Evolutionary conservation across 2,329 filamentous ascomycete species (phyloP).

Genomic region (Colletotrichum navitas): DNA sequence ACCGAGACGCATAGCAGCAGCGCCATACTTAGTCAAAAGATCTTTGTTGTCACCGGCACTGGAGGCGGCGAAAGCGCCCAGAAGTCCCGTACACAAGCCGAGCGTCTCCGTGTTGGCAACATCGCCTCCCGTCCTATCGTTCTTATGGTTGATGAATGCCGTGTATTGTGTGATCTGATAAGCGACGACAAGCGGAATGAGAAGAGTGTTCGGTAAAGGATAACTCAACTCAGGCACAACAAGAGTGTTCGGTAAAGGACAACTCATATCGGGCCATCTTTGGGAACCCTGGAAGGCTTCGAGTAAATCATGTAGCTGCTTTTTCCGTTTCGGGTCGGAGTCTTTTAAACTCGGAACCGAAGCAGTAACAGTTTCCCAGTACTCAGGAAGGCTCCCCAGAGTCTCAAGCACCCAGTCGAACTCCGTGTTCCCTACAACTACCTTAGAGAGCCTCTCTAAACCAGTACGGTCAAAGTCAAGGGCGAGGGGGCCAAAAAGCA

Average conservation of each 20-base stretch:
- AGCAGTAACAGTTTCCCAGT: background rate
- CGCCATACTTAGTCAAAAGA: constrained; percentile 52
- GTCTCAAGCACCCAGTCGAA: background rate
- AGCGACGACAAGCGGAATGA: background rate
- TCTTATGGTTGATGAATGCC: background rate
- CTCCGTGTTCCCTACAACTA: background rate
- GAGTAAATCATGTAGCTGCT: background rate
- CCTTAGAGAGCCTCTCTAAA: background rate
- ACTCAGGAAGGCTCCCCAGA: background rate
- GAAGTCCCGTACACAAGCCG: constrained; percentile 56
- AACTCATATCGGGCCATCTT: background rate
- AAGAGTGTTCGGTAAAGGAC: no score
- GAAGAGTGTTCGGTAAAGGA: constrained; percentile 1
- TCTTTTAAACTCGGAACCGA: background rate
- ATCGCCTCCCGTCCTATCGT: background rate
- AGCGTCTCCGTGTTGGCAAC: constrained; percentile 29
- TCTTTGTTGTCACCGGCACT: constrained; percentile 44
- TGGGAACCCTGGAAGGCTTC: background rate
- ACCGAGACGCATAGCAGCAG: constrained; percentile 54
- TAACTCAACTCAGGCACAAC: no score
- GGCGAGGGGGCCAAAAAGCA: background rate
- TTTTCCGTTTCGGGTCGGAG: background rate
- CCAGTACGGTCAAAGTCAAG: background rate
- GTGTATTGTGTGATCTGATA: background rate
- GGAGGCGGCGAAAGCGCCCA: constrained; percentile 54